A percentile compares a stretch with the other conserved stretches of the same genome.
Conservation (phyloP, 2,329 filamentous ascomycete species). For the Cordyceps tenuipes region DNA sequence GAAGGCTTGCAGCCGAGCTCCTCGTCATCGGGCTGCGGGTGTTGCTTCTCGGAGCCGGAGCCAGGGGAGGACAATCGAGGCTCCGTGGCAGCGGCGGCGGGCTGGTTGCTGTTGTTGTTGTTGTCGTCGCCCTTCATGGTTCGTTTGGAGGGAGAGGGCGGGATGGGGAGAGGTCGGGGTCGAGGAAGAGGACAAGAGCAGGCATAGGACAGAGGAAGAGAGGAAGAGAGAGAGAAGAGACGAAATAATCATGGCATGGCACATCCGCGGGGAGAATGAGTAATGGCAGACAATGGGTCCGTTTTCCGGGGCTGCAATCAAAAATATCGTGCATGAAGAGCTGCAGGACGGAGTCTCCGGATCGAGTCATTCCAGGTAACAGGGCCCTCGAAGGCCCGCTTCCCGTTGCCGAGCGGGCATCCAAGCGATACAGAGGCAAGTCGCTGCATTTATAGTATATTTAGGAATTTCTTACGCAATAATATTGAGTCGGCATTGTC, state of each 20-base stretch:
- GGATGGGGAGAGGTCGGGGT: neutral
- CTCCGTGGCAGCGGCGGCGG: neutral
- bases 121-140: neutral
- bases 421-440: neutral
- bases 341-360: slow-evolving; percentile 4
- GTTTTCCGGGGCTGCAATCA: neutral
- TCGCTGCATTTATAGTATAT: neutral
- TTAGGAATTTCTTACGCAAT: neutral
- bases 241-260: neutral
- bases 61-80: neutral
- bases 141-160: neutral
- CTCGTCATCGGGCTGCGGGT: neutral
- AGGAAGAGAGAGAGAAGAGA: neutral
- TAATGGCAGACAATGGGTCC: neutral
- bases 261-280: neutral
- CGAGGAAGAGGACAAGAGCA: neutral
- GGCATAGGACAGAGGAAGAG: too few species aligned
- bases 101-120: neutral
- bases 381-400: neutral
- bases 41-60: slow-evolving; percentile 1
- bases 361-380: slow-evolving; percentile 1
- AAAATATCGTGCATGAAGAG: neutral
- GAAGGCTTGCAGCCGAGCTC: neutral
- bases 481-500: neutral
- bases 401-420: neutral